Evolutionary conservation across 306 rosid genomes (phyloP).

Genomic region (Comarum palustre): DNA sequence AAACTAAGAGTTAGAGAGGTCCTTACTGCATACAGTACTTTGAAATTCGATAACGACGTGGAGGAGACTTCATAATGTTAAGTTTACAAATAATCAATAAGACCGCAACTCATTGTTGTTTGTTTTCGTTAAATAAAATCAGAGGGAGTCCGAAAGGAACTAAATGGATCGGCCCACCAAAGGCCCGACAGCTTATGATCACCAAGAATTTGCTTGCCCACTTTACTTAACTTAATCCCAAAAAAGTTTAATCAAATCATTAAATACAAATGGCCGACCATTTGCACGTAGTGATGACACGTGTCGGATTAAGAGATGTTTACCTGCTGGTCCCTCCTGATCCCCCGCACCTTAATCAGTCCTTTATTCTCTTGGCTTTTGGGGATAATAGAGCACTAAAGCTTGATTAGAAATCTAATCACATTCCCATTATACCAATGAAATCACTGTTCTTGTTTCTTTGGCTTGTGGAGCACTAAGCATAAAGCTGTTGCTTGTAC

Average conservation of each 20-base stretch:
- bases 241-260: too few relatives aligned
- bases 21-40: too few relatives aligned
- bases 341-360: background rate
- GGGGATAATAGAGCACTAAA: constrained; percentile 1
- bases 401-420: background rate
- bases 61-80: too few relatives aligned
- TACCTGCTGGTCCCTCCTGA: background rate
- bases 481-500: background rate
- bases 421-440: background rate
- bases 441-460: background rate
- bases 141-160: background rate
- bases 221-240: too few relatives aligned
- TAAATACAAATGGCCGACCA: constrained; percentile 8
- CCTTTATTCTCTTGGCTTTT: background rate
- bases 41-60: too few relatives aligned
- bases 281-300: background rate
- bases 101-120: too few relatives aligned
- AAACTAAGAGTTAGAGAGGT: too few relatives aligned
- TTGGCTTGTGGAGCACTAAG: background rate
- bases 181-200: constrained; percentile 17
- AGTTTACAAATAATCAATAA: too few relatives aligned
- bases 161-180: constrained; percentile 5
- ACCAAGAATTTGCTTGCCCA: too few relatives aligned
- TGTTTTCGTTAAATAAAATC: too few relatives aligned
- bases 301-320: background rate